Conservation (phyloP, 2,329 filamentous ascomycete genomes). For the Diaporthe sp. region DNA sequence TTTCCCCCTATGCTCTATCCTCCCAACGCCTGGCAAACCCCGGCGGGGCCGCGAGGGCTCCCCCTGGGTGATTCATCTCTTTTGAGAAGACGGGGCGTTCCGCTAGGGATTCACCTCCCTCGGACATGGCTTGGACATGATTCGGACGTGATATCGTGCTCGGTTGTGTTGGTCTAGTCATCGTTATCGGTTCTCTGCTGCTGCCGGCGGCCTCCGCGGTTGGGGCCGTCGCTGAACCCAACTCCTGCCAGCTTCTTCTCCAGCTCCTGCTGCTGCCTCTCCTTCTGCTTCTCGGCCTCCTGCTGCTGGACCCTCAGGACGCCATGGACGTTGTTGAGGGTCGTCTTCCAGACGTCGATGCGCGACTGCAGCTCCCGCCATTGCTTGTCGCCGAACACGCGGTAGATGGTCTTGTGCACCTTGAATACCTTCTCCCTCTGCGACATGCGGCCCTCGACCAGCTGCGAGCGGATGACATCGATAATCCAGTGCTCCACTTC, state of each 20-base stretch:
- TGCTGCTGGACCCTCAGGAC: slow-evolving; percentile 87
- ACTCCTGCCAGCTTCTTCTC: slow-evolving; percentile 72
- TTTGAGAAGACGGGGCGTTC: slow-evolving; percentile 7
- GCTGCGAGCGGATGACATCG: slow-evolving; percentile 94
- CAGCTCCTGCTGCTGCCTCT: slow-evolving; percentile 76
- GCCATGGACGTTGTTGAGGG: slow-evolving; percentile 81
- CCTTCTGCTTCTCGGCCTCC: slow-evolving; percentile 85
- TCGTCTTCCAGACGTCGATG: slow-evolving; percentile 91
- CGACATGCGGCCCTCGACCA: slow-evolving; percentile 96
- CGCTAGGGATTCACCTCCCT: not conserved
- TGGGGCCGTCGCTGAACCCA: slow-evolving; percentile 52
- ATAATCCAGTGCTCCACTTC: slow-evolving; percentile 99
- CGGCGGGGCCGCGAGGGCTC: slow-evolving; percentile 1
- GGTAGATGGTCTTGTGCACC: slow-evolving; percentile 95
- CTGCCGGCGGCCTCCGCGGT: slow-evolving; percentile 46
- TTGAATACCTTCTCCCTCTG: slow-evolving; percentile 95
- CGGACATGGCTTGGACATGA: slow-evolving; percentile 12
- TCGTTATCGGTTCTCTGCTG: slow-evolving; percentile 43
- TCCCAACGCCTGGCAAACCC: slow-evolving; percentile 41
- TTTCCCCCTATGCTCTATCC: slow-evolving; percentile 39
- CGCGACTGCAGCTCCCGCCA: slow-evolving; percentile 95
- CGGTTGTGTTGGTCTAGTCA: slow-evolving; percentile 30
- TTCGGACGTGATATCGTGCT: slow-evolving; percentile 14
- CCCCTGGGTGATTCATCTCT: slow-evolving; percentile 22
- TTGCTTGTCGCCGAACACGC: slow-evolving; percentile 97